A percentile compares a stretch with the other conserved stretches of the same genome.
phyloP scores from a whole-genome alignment of 73 alveolate species.

The Paramecium primaurelia region DNA sequence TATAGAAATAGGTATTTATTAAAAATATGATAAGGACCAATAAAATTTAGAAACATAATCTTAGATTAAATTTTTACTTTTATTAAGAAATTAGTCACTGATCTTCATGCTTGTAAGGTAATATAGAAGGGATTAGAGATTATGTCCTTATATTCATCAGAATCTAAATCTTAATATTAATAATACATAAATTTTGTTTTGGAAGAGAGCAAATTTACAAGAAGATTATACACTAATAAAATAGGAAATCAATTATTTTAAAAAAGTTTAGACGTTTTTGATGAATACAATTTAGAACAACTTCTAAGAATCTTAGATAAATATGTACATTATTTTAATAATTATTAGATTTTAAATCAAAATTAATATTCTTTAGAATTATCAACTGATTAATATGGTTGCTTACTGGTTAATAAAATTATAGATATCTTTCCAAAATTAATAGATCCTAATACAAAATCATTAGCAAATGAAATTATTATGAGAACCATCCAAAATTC shows the following conservation, averaged over 20 bases:
- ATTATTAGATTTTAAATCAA: not conserved
- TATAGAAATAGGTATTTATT: constrained; percentile 26
- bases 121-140: constrained; percentile 29
- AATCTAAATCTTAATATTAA: not conserved
- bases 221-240: not conserved
- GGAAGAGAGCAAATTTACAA: not conserved
- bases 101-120: constrained; percentile 44
- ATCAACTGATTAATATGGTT: constrained; percentile 57
- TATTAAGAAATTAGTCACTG: not conserved
- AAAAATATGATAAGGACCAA: not conserved
- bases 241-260: not conserved
- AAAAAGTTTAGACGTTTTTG: constrained; percentile 1
- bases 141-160: not conserved
- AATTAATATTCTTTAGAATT: not conserved
- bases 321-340: not conserved
- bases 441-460: not conserved
- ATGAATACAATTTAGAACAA: not conserved
- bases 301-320: not conserved
- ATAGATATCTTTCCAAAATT: constrained; percentile 34
- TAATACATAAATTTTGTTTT: not conserved
- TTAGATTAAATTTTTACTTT: not conserved
- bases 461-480: constrained; percentile 6
- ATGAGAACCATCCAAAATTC: constrained; percentile 48
- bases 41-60: not conserved
- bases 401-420: constrained; percentile 39